phyloP scores from a whole-genome alignment of 805 yeast species.

The Pichia occidentalis region DNA sequence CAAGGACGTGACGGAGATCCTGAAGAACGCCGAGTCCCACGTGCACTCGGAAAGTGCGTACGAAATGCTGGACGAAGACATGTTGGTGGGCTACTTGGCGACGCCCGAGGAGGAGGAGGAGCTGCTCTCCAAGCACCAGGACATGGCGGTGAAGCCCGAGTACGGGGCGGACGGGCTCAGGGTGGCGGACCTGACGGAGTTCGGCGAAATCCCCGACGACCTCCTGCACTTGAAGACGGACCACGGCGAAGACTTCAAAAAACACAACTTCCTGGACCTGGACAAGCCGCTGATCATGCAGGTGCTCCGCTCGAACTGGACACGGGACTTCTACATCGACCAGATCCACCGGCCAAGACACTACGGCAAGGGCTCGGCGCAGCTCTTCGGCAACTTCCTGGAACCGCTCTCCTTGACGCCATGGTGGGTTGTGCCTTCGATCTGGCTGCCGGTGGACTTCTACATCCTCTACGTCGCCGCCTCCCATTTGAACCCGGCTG shows the following conservation, averaged over 20 bases:
- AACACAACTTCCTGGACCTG: constrained; percentile 83
- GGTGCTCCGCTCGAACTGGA: constrained; percentile 66
- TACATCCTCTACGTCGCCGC: constrained; percentile 57
- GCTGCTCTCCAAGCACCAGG: constrained; percentile 50
- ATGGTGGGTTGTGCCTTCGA: constrained; percentile 84
- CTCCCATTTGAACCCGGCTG: constrained; percentile 37
- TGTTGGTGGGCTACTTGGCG: constrained; percentile 79
- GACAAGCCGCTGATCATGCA: constrained; percentile 76
- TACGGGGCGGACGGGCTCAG: constrained; percentile 18
- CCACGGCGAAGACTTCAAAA: constrained; percentile 56
- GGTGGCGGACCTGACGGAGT: constrained; percentile 44
- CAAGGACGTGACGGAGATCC: constrained; percentile 59
- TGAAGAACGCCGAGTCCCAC: constrained; percentile 66
- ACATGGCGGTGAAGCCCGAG: constrained; percentile 37
- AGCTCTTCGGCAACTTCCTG: constrained; percentile 85
- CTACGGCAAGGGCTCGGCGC: constrained; percentile 96
- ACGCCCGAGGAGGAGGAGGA: constrained; percentile 71
- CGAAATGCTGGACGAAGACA: constrained; percentile 81
- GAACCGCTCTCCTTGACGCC: constrained; percentile 90
- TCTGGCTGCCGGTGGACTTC: constrained; percentile 82
- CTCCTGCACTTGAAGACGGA: constrained; percentile 76
- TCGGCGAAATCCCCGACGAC: constrained; percentile 68
- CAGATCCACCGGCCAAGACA: constrained; percentile 98
- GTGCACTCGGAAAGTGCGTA: constrained; percentile 83
- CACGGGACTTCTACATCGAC: constrained; percentile 86